Evolutionary conservation across 2,329 filamentous ascomycete genomes (phyloP).

Genomic region (Elsinoe batatas): DNA sequence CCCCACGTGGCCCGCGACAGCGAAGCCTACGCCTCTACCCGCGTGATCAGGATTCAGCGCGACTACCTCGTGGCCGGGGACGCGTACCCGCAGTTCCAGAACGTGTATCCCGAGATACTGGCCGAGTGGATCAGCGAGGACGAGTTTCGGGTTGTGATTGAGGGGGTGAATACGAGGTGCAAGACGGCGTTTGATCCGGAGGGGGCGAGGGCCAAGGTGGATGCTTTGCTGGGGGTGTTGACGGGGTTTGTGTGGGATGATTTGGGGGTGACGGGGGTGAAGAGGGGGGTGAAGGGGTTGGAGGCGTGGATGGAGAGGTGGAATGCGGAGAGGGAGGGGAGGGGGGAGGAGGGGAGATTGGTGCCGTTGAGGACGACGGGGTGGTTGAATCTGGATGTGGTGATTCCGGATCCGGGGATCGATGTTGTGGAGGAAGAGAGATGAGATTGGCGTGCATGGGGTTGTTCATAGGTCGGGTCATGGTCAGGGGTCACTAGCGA

Average conservation of each 20-base stretch:
- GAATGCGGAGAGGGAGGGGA: constrained; percentile 59
- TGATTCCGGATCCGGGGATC: constrained; percentile 70
- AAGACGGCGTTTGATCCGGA: constrained; percentile 72
- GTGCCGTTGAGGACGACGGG: constrained; percentile 72
- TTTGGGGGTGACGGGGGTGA: constrained; percentile 64
- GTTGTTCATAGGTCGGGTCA: not conserved
- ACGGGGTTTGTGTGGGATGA: constrained; percentile 97
- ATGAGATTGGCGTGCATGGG: constrained; percentile 6
- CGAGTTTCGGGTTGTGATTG: constrained; percentile 74
- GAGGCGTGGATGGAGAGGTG: constrained; percentile 79
- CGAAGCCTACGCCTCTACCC: constrained; percentile 63
- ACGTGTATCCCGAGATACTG: constrained; percentile 90
- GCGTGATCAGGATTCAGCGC: constrained; percentile 80
- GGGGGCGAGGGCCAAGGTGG: constrained; percentile 64
- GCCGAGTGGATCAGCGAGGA: constrained; percentile 77
- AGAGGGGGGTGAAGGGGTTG: constrained; percentile 57
- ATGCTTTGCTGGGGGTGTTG: constrained; percentile 65
- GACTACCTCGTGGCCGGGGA: constrained; percentile 87
- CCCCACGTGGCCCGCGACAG: constrained; percentile 77
- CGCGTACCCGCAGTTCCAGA: constrained; percentile 84
- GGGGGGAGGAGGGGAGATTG: constrained; percentile 57
- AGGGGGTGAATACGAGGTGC: constrained; percentile 70
- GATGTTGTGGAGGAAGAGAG: constrained; percentile 25
- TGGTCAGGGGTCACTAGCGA: not conserved
- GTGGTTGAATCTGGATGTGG: constrained; percentile 78